Evolutionary conservation across 441 rosid genomes (phyloP).

Genomic region (Corymbia calophylla): DNA sequence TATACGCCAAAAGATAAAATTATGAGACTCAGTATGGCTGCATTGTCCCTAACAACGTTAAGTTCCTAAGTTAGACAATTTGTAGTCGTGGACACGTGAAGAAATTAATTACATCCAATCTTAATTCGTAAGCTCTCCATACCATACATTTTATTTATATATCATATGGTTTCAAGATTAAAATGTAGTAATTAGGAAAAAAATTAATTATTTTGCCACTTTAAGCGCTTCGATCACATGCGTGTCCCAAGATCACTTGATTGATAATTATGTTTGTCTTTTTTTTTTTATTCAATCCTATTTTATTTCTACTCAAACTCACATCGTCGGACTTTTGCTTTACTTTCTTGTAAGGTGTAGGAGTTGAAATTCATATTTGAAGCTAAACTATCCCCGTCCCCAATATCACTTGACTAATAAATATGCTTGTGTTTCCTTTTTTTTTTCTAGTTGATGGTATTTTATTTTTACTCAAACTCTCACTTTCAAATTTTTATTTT

Average conservation of each 20-base stretch:
- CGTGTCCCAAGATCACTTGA: not conserved
- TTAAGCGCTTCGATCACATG: not conserved
- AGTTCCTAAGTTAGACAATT: not conserved
- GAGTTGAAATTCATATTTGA: too few species aligned
- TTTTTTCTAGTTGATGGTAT: too few species aligned
- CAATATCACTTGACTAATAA: too few species aligned
- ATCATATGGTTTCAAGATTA: not conserved
- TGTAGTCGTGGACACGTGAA: accelerated
- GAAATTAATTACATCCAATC: not conserved
- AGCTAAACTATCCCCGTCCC: too few species aligned
- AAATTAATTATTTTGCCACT: not conserved
- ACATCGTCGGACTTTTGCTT: too few species aligned
- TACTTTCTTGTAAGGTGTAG: too few species aligned
- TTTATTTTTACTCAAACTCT: too few species aligned
- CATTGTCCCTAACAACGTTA: accelerated
- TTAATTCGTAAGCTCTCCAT: not conserved
- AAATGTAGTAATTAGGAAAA: not conserved
- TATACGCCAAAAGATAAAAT: too few species aligned
- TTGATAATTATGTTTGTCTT: accelerated
- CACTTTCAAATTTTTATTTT: too few species aligned
- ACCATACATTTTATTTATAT: not conserved
- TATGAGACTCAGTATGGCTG: accelerated
- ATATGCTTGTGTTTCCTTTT: too few species aligned
- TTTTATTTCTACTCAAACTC: too few species aligned
- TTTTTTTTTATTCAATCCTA: too few species aligned